phyloP scores from a whole-genome alignment of 2,329 filamentous ascomycete genomes.

The Anthostomella pinea region DNA sequence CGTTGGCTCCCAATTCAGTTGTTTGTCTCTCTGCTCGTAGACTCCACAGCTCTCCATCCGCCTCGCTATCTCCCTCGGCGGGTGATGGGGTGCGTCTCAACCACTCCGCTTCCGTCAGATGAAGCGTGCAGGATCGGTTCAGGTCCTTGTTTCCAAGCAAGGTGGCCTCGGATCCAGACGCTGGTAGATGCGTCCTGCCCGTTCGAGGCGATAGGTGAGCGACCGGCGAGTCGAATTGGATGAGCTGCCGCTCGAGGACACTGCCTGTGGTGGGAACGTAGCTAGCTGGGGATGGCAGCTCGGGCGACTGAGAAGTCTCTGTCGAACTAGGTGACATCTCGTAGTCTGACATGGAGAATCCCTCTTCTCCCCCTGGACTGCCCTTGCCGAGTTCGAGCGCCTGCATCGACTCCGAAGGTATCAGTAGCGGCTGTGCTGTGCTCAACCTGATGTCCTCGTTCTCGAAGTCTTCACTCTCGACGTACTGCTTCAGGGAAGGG shows the following conservation, averaged over 20 bases:
- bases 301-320: constrained; percentile 20
- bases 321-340: constrained; percentile 26
- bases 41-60: constrained; percentile 20
- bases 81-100: constrained; percentile 30
- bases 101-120: constrained; percentile 31
- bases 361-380: constrained; percentile 15
- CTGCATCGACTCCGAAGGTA: constrained; percentile 28
- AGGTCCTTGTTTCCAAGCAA: constrained; percentile 4
- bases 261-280: constrained; percentile 32
- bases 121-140: constrained; percentile 14
- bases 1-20: not conserved
- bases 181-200: constrained; percentile 7
- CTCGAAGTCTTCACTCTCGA: constrained; percentile 32
- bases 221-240: constrained; percentile 24
- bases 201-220: constrained; percentile 16
- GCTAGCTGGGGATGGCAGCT: constrained; percentile 24
- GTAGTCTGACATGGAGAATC: constrained; percentile 28
- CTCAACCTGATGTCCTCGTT: constrained; percentile 29
- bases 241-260: constrained; percentile 29
- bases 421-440: constrained; percentile 26
- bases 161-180: constrained; percentile 9
- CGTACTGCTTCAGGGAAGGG: constrained; percentile 30
- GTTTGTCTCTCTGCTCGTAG: constrained; percentile 16
- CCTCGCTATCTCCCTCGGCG: constrained; percentile 10
- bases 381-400: constrained; percentile 19